Evolutionary conservation across 495 filamentous ascomycete genomes (phyloP).

Genomic region (Hyaloscypha finlandica): DNA sequence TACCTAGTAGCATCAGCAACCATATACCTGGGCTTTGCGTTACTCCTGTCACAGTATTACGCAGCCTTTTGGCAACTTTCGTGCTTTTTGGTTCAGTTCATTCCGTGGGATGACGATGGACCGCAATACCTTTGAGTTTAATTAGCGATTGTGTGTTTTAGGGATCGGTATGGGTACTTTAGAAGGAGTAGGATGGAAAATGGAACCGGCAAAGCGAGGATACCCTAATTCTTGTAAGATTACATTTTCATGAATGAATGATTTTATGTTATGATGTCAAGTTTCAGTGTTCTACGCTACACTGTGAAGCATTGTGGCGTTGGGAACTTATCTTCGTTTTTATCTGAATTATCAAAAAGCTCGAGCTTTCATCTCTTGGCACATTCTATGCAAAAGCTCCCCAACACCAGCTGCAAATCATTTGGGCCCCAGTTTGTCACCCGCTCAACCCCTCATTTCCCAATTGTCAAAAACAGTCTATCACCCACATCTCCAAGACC

Average conservation of each 20-base stretch:
- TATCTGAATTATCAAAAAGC: neutral
- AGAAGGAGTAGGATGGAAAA: neutral
- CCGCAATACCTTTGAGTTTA: conserved; percentile 4
- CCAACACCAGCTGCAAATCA: conserved; percentile 6
- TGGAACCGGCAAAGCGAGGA: neutral
- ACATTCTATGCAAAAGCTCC: neutral
- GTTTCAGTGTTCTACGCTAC: neutral
- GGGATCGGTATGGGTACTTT: neutral
- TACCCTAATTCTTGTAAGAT: neutral
- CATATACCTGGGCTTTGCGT: conserved; percentile 22
- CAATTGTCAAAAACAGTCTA: conserved; percentile 87
- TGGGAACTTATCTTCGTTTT: neutral
- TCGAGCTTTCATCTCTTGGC: neutral
- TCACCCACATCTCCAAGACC: conserved; percentile 92
- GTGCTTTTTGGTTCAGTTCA: conserved; percentile 15
- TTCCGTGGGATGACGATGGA: conserved; percentile 29
- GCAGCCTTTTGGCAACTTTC: conserved; percentile 7
- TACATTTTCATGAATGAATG: neutral
- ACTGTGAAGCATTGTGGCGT: neutral
- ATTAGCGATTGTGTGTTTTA: neutral
- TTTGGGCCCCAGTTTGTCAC: neutral
- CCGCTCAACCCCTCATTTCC: conserved; percentile 59
- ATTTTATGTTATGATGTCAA: neutral
- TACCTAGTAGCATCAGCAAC: conserved; percentile 28
- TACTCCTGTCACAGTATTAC: conserved; percentile 25